Base-by-base conservation (phyloP, 106 monocot genomes). In the Allium cepa region DNA sequence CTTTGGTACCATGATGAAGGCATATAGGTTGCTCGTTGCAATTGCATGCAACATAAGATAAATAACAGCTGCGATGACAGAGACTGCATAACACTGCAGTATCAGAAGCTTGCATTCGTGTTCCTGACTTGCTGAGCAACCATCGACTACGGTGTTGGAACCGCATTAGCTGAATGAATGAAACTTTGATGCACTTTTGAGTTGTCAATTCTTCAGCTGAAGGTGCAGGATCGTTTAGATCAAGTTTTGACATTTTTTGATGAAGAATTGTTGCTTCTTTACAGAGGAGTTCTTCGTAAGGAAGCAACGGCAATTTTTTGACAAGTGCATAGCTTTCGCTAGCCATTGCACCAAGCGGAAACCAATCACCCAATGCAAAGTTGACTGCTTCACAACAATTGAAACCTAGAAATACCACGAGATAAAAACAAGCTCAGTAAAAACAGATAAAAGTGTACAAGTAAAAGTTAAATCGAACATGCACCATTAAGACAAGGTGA, bases 311-410 rank as follows among this genome's bases (percentile, higher is more conserved):
- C 11, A 61, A 82, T 64, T 85, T 81, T 64, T 79, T 86, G 28
- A 97, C 81, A 70, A 80, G 79, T 52, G 96, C 86, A 75, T 92
- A 97, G 13, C 83, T 82, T 15, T 68, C 58, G 64, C 89, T 88
- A 66, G 93, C 99, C 18, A 85, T 70, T 73, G 71, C 74, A 46
- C 99, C 99, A 64, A 90, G 9, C 17, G 90, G 83, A 70, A 93
- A 99, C 99, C 99, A 99, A 70, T 99, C 85, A 16, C 90, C 87
- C 60, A 80, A 78, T 15, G 93, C 99, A 81, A 99, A 99, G 53
- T 99, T 99, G 46, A 93, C 93, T 27, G 99, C 99, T 73, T 99
- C 99, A 11, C 93, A 89, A 72, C 99, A 99, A 68, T 99, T 99
- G 59, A 99, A 93, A 67, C 96, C 96, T 96, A 63, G 53, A 8